Evolutionary conservation across 2,329 filamentous ascomycete genomes (phyloP).

Genomic region (Ophiobolus disseminans): DNA sequence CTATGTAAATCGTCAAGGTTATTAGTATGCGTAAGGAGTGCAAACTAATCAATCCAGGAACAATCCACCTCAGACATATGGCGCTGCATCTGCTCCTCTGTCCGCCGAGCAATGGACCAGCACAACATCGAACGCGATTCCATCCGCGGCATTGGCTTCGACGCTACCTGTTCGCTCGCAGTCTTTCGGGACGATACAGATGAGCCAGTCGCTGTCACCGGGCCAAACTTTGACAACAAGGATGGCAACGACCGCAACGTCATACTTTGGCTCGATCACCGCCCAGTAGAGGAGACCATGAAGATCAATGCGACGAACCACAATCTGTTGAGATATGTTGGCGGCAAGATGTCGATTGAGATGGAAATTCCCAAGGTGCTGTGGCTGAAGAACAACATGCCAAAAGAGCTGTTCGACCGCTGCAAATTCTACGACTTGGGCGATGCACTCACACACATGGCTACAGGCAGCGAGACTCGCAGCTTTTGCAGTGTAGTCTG

Average conservation of each 20-base stretch:
- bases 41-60: constrained; percentile 64
- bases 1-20: constrained; percentile 53
- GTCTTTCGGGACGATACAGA: constrained; percentile 90
- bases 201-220: constrained; percentile 89
- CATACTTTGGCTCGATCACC: constrained; percentile 96
- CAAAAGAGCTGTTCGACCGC: constrained; percentile 82
- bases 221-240: constrained; percentile 79
- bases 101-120: constrained; percentile 81
- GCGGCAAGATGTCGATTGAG: constrained; percentile 97
- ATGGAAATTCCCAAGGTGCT: constrained; percentile 99
- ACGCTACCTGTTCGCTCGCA: constrained; percentile 96
- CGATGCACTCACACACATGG: constrained; percentile 92
- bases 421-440: constrained; percentile 98
- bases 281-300: constrained; percentile 86
- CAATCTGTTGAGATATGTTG: constrained; percentile 93
- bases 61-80: constrained; percentile 99
- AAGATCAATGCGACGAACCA: constrained; percentile 93
- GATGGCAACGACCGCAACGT: constrained; percentile 89
- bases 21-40: no score
- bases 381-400: constrained; percentile 99
- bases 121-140: constrained; percentile 77
- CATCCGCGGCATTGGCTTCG: constrained; percentile 92
- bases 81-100: constrained; percentile 89
- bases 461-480: constrained; percentile 87
- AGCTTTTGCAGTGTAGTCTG: constrained; percentile 97